These are phyloP conservation scores for Rhinocladiella similis DNA, from an alignment of 2,329 filamentous ascomycete species.

Conservation along the genomic window DNA sequence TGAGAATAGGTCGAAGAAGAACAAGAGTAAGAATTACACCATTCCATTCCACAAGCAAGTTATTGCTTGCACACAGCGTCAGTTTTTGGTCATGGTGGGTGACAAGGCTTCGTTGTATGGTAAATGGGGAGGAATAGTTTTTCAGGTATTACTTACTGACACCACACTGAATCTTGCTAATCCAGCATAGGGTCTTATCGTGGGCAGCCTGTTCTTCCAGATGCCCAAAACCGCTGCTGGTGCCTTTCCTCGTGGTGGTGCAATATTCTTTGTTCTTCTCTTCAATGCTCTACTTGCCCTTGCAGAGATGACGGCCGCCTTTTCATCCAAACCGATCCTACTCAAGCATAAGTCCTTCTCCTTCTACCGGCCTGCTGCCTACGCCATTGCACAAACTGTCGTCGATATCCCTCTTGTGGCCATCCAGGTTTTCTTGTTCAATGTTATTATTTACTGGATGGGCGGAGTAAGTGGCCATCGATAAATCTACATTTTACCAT, in stretches of 20 bases:
- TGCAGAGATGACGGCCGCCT: conserved; percentile 62
- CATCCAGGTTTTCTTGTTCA: conserved; percentile 59
- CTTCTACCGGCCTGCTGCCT: conserved; percentile 65
- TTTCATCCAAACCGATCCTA: conserved; percentile 63
- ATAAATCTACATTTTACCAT: neutral
- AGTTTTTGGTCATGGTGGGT: conserved; percentile 56
- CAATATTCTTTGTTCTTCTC: conserved; percentile 62
- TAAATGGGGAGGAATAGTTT: conserved; percentile 52
- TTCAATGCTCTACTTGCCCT: conserved; percentile 64
- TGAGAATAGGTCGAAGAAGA: conserved; percentile 38
- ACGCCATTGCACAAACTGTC: conserved; percentile 58
- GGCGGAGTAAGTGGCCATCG: conserved; percentile 35
- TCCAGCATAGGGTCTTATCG: conserved; percentile 40
- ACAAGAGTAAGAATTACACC: conserved; percentile 54
- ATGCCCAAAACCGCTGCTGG: conserved; percentile 54
- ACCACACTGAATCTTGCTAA: neutral
- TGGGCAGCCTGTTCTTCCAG: conserved; percentile 55
- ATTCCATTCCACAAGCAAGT: conserved; percentile 54
- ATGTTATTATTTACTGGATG: conserved; percentile 65
- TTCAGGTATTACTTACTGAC: conserved; percentile 29
- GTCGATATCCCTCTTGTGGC: conserved; percentile 60
- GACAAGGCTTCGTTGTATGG: conserved; percentile 52
- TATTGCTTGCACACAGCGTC: conserved; percentile 55
- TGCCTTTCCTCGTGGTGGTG: conserved; percentile 61
- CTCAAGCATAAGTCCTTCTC: conserved; percentile 71